Evolutionary conservation across 2,329 filamentous ascomycete species (phyloP), one percentile per base, ranked within the genome.

Genomic region (Botryotinia convoluta): DNA sequence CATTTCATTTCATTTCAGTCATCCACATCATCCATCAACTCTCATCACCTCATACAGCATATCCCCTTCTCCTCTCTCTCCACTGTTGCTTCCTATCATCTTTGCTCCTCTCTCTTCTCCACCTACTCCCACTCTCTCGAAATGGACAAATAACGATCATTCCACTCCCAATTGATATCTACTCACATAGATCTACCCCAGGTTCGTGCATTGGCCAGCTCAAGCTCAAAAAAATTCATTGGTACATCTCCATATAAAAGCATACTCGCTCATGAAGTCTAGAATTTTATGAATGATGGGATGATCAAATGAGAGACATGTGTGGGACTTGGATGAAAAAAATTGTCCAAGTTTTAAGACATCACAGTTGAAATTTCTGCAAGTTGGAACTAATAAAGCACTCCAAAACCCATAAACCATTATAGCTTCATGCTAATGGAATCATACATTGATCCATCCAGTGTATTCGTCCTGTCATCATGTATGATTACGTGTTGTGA

Each of bases 401-500:
- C 35, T 39, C 16, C 45, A 51, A 29, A 69, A 37, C 45, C 64
- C 64, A 39, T 39, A 67, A n/a, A 12, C 22, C 26, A n/a, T 20
- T 10, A 44, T 61, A 16, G n/a, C 45, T 44, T 61, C 20, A 61
- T 44, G 10, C 67, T 60, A 32, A 26, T 32, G 67, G 26, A 29
- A 54, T 54, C 64, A 39, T 67, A 39, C 45, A 29, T 67, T 54
- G 45, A 67, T 39, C 14, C 35, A 54, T 54, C 18, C n/a, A 57
- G 51, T 18, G n/a, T n/a, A 29, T 54, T 51, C 64, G 35, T 39
- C 32, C 45, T 51, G 64, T 67, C 44, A 39, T 51, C 64, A 54
- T 67, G 64, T 67, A 67, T 51, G 64, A 54, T 54, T 67, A 67
- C 45, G 64, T 67, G 64, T 67, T 67, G 32, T 51, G 45, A 67